phyloP scores from a whole-genome alignment of 1,284 basidiomycete genomes.

The Irpex sp. region DNA sequence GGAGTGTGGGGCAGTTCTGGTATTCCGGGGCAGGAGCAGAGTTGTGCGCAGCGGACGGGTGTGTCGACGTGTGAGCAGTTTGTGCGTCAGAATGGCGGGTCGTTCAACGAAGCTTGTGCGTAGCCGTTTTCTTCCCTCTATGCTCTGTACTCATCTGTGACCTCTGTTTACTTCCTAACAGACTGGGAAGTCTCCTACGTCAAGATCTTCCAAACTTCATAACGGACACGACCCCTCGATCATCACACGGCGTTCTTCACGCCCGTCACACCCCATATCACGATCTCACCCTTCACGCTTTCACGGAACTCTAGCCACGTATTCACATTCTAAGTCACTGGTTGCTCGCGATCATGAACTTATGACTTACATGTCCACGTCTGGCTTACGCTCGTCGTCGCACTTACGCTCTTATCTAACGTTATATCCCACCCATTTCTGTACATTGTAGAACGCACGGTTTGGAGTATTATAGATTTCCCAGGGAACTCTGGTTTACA shows the following conservation, averaged over 20 bases:
- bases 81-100: conserved; percentile 64
- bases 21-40: conserved; percentile 75
- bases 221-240: not conserved
- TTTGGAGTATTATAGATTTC: conserved; percentile 3
- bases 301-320: not conserved
- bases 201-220: conserved; percentile 55
- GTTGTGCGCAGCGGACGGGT: conserved; percentile 81
- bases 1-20: conserved; percentile 70
- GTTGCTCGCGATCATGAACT: not conserved
- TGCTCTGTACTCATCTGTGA: conserved; percentile 4
- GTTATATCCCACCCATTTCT: not conserved
- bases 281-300: not conserved
- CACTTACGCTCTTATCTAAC: not conserved
- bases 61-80: conserved; percentile 75
- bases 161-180: conserved; percentile 21
- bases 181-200: conserved; percentile 78
- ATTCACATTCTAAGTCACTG: not conserved
- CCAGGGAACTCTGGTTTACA: not conserved
- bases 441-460: not conserved
- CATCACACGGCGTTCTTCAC: not conserved
- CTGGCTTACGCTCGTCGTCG: not conserved
- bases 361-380: not conserved
- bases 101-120: conserved; percentile 79
- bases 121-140: conserved; percentile 16
- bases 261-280: too few species aligned